Evolutionary conservation across 2,329 filamentous ascomycete genomes (phyloP).

Genomic region (Aspergillus sojae): DNA sequence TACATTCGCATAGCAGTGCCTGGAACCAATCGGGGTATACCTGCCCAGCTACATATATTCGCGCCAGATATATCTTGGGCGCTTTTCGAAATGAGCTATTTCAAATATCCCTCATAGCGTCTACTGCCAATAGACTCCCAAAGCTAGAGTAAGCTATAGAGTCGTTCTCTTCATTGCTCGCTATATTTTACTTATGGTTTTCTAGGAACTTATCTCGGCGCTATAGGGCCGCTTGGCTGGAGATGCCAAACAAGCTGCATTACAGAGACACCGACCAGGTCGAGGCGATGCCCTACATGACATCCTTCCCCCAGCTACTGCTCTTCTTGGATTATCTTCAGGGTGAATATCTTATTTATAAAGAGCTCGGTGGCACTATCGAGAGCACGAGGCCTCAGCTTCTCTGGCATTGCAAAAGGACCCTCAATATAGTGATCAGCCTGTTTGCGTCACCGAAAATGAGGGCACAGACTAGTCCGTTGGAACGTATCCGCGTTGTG

Average conservation of each 20-base stretch:
- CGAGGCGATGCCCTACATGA: neutral
- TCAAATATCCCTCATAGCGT: neutral
- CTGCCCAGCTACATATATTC: neutral
- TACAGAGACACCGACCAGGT: neutral
- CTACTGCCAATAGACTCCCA: neutral
- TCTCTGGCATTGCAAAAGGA: neutral
- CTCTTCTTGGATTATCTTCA: neutral
- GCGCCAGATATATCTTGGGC: neutral
- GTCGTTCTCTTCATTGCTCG: neutral
- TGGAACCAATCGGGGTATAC: neutral
- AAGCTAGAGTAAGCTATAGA: neutral
- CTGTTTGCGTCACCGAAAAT: neutral
- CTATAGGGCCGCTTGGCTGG: neutral
- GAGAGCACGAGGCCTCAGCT: neutral
- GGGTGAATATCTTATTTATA: neutral
- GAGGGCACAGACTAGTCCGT: neutral
- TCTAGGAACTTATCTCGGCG: neutral
- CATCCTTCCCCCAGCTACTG: neutral
- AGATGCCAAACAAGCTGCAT: neutral
- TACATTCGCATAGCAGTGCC: neutral
- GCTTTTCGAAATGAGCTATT: neutral
- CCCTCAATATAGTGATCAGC: neutral
- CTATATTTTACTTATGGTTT: neutral
- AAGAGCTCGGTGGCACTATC: neutral
- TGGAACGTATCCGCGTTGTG: neutral